A percentile compares a stretch with the other conserved stretches of the same genome.
Conservation (phyloP, 179 eudicot genomes). For the Corrigiola litoralis region DNA sequence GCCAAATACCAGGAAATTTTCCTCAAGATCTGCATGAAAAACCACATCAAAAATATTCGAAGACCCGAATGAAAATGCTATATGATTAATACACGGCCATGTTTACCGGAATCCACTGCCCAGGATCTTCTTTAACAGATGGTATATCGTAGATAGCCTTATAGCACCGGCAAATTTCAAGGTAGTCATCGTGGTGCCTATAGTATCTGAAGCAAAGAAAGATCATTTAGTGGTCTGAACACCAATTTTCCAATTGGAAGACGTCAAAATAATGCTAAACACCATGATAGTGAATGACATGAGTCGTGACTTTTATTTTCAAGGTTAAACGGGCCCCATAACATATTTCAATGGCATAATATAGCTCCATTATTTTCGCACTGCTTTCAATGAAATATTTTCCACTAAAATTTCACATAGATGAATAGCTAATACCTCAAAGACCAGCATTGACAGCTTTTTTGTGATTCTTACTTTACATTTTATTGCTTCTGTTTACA, state of each 20-base stretch:
- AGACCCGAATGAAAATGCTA: not conserved
- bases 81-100: not conserved
- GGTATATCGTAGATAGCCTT: slow-evolving; percentile 88
- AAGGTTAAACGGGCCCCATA: too few relatives aligned
- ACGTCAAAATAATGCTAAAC: not conserved
- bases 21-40: slow-evolving; percentile 58
- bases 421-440: too few relatives aligned
- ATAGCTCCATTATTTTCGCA: too few relatives aligned
- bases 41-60: slow-evolving; percentile 11
- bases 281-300: not conserved
- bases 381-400: too few relatives aligned
- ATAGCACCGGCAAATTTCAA: slow-evolving; percentile 88
- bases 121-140: slow-evolving; percentile 66
- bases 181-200: slow-evolving; percentile 82
- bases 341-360: too few relatives aligned
- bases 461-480: too few relatives aligned
- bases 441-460: too few relatives aligned
- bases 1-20: slow-evolving; percentile 96
- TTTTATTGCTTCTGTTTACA: too few relatives aligned
- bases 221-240: not conserved
- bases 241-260: not conserved
- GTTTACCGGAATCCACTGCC: slow-evolving; percentile 76
- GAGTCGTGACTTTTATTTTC: not conserved
- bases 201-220: slow-evolving; percentile 50
- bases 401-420: too few relatives aligned